A percentile compares a stretch with the other conserved stretches of the same genome.
phyloP scores from a whole-genome alignment of 2,329 filamentous ascomycete genomes.

The Berkeleyomyces basicola region DNA sequence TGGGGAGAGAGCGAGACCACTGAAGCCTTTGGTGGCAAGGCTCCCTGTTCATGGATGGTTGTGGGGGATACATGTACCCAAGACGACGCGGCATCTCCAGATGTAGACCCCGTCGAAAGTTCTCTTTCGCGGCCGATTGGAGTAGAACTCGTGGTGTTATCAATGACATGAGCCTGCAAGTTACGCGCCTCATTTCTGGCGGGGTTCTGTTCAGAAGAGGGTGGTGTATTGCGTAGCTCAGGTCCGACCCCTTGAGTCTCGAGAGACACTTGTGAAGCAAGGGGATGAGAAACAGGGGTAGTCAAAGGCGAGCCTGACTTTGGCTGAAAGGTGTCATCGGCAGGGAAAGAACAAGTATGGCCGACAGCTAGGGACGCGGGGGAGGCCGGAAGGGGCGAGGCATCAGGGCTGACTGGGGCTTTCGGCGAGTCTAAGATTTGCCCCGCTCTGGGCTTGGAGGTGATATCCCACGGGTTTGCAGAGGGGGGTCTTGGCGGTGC shows the following conservation, averaged over 20 bases:
- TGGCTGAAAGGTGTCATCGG: background rate
- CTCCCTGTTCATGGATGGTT: background rate
- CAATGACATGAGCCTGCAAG: background rate
- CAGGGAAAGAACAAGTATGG: background rate
- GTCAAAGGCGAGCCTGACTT: background rate
- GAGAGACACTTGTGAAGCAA: background rate
- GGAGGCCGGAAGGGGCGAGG: background rate
- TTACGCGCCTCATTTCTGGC: background rate
- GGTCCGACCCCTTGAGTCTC: background rate
- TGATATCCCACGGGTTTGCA: slow-evolving; percentile 28
- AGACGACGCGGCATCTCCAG: background rate
- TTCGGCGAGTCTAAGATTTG: slow-evolving; percentile 10
- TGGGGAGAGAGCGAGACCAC: background rate
- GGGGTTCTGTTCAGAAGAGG: background rate
- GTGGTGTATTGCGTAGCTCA: background rate
- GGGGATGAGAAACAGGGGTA: background rate
- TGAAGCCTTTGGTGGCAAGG: background rate
- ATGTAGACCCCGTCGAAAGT: background rate
- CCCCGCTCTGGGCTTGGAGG: slow-evolving; percentile 16
- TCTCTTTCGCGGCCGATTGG: background rate
- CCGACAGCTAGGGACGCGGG: background rate
- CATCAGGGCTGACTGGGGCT: background rate
- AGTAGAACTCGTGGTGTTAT: background rate
- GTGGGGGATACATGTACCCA: slow-evolving; percentile 1
- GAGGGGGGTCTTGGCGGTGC: slow-evolving; percentile 21